Base-by-base conservation (phyloP, 2,329 filamentous ascomycete genomes). In the Beauveria scarabaeidicola region DNA sequence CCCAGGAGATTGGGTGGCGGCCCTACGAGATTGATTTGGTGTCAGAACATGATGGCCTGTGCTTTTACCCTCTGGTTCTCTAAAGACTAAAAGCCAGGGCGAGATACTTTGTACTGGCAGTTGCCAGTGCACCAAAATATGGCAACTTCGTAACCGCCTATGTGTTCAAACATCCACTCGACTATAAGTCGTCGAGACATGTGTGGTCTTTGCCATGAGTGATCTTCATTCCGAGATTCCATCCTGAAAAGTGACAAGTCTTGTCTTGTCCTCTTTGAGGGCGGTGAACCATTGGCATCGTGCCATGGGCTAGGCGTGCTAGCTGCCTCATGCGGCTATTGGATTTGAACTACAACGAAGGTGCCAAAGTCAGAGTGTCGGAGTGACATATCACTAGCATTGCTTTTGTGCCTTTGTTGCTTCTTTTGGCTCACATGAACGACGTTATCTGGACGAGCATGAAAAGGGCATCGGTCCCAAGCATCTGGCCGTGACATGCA, bases 1-100 rank as follows among this genome's bases (percentile, higher is more conserved):
- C 23, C 53, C 43, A 44, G 53, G 19, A 56, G 25, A 58, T 58
- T 50, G 55, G 55, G 32, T 51, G 55, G 55, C 55, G 29, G 44
- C 46, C 23, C 13, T 51, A 21, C 29, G 44, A 48, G 29, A 48
- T 56, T 48, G 29, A 48, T 56, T 48, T 52, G 53, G 43, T 38
- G 53, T 47, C 23, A 17, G 23, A 27, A 19, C 13, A 38, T 40
- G 29, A 29, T 47, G 27, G 53, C n/a, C 41, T 29, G 13, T 47
- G n/a, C n/a, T 17, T 13, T n/a, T 23, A 15, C n/a, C 21, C 15
- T 50, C 19, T 50, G 41, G 54, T 27, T 50, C 36, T 38, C 25
- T 21, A 21, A n/a, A n/a, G n/a, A n/a, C n/a, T n/a, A n/a, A n/a
- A n/a, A 15, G 25, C 23, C 41, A 27, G 15, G 53, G 7, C 11